Evolutionary conservation across 2,329 filamentous ascomycete species (phyloP).

Genomic region (Metarhizium sp.): DNA sequence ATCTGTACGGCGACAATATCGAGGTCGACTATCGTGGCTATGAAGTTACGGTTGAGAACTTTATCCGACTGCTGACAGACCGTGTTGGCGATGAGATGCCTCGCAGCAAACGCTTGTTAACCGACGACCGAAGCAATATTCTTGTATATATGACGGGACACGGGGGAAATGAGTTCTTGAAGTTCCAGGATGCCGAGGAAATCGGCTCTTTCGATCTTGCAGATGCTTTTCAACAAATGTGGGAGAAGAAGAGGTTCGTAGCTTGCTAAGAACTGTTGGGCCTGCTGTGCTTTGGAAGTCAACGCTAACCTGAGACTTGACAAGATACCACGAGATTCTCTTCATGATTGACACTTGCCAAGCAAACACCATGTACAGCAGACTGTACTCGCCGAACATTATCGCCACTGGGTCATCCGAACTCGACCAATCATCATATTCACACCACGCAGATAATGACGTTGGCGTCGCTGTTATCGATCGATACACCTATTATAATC

Average conservation of each 20-base stretch:
- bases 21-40: constrained; percentile 98
- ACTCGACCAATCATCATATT: constrained; percentile 93
- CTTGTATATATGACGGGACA: constrained; percentile 99
- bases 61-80: constrained; percentile 90
- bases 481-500: constrained; percentile 95
- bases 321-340: constrained; percentile 81
- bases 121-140: constrained; percentile 93
- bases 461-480: constrained; percentile 98
- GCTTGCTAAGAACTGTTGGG: not conserved
- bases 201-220: constrained; percentile 94
- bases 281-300: not conserved
- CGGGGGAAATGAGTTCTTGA: constrained; percentile 93
- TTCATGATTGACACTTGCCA: constrained; percentile 99
- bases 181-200: constrained; percentile 97
- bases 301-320: not conserved
- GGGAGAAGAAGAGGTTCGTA: constrained; percentile 92
- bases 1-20: constrained; percentile 97
- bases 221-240: constrained; percentile 98
- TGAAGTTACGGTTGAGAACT: constrained; percentile 98
- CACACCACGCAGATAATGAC: constrained; percentile 95
- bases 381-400: constrained; percentile 96
- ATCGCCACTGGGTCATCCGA: constrained; percentile 95
- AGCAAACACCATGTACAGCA: constrained; percentile 98
- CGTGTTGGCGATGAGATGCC: constrained; percentile 92
- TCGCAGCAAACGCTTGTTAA: constrained; percentile 84